Evolutionary conservation across 1,284 basidiomycete genomes (phyloP), one percentile per base, ranked within the genome.

Genomic region (Apiotrichum gamsii): DNA sequence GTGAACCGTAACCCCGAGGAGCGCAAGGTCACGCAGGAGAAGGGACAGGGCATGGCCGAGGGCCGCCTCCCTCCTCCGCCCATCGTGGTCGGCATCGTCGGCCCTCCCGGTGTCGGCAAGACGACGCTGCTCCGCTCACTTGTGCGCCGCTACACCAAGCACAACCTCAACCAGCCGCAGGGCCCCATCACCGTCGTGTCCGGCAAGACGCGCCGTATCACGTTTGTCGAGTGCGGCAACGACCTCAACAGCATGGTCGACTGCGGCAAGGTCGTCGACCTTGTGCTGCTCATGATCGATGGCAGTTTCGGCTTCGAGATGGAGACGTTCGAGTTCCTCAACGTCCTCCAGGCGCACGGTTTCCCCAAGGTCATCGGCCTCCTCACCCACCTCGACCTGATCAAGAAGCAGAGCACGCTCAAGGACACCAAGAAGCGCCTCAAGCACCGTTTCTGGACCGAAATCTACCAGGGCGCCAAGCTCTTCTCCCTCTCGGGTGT

Each of bases 381-480:
- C 45, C 83, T 99, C 35, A 88, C 91, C 19, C 95, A 99, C 70
- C 81, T 98, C 37, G 95, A 98, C 72, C 83, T 99, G 52, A 89
- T 99, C 65, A 96, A 96, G 77, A 95, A 93, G 68, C 80, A 86
- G 8, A 80, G 85, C 1, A 85, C 84, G 1, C 81, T 97, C 39
- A 87, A 86, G 52, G 83, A 83, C 40, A 93, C 90, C 43, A 99
- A 98, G 76, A 97, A 96, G 68, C 75, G 84, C 0, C 80, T 99
- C 38, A 99, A 98, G 74, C 94, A 90, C 69, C 87, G 95, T n/a
- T 99, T 99, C 76, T 99, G 95, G 94, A 91, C 94, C 0, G 95
- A 99, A 72, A 96, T 98, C 15, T 97, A 97, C 72, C 87, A 93
- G 67, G 95, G 95, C 41, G 94, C 95, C 38, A 98, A 97, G 70